Evolutionary conservation across 305 asterid genomes (phyloP).

Genomic region (Fraxinus sp.): DNA sequence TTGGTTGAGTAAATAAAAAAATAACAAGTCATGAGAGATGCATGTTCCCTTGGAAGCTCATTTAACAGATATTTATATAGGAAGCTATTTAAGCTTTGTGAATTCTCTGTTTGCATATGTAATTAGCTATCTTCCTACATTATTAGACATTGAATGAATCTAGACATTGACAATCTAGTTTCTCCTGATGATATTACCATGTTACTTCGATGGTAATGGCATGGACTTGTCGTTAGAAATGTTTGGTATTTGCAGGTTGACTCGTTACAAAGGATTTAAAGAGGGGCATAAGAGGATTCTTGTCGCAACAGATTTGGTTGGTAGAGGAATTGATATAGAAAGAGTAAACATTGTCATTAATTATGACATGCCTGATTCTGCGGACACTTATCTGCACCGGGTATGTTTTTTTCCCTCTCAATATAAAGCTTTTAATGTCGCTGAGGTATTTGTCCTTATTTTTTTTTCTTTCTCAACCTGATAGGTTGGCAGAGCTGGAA

Average conservation of each 20-base stretch:
- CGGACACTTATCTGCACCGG: constrained; percentile 87
- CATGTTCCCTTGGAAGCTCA: neutral
- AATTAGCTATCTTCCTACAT: neutral
- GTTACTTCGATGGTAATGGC: neutral
- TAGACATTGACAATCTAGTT: neutral
- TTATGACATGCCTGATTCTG: constrained; percentile 95
- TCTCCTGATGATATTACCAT: neutral
- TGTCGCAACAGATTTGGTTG: constrained; percentile 90
- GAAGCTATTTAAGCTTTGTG: neutral
- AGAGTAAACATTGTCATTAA: constrained; percentile 85
- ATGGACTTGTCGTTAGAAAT: neutral
- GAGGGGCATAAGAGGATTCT: constrained; percentile 91
- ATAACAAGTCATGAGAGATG: neutral
- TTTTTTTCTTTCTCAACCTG: neutral
- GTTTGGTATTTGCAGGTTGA: constrained; percentile 45
- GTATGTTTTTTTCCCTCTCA: constrained; percentile 33
- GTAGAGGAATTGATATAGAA: constrained; percentile 92
- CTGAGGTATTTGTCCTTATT: neutral
- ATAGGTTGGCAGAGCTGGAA: constrained; percentile 91
- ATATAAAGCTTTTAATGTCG: neutral
- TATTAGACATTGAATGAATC: neutral
- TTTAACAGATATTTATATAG: neutral
- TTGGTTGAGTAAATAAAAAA: neutral
- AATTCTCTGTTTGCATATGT: neutral
- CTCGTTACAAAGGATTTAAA: constrained; percentile 79